Percentiles rank a stretch among this genome's conserved stretches.
phyloP scores from a whole-genome alignment of 495 filamentous ascomycete species.

The Talaromyces ruber region DNA sequence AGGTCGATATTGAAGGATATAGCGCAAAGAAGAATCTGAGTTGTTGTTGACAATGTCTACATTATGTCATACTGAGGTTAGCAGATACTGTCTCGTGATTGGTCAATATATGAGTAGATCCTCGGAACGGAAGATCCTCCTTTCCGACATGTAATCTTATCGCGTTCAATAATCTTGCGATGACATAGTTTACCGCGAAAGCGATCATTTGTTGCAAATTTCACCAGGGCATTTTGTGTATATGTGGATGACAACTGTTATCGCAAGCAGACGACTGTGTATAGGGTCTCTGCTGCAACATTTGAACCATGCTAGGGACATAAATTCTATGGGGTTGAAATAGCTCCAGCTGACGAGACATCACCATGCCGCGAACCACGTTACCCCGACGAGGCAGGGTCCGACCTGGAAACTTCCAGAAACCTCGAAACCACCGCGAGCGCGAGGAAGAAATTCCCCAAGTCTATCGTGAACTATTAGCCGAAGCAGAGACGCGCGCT shows the following conservation, averaged over 20 bases:
- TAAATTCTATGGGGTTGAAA: neutral
- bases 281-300: neutral
- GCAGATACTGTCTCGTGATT: neutral
- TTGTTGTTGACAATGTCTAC: neutral
- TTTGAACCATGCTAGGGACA: neutral
- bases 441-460: slow-evolving; percentile 31
- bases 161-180: neutral
- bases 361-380: neutral
- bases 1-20: neutral
- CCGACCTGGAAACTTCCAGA: slow-evolving; percentile 8
- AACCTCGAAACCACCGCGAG: slow-evolving; percentile 4
- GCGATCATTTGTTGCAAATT: neutral
- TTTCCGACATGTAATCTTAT: neutral
- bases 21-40: neutral
- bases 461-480: slow-evolving; percentile 61
- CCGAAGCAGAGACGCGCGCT: slow-evolving; percentile 46
- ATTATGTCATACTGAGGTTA: slow-evolving; percentile 1
- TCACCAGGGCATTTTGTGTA: neutral
- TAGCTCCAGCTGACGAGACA: neutral
- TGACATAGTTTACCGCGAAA: neutral
- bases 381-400: slow-evolving; percentile 7
- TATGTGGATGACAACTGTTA: neutral
- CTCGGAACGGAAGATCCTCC: neutral
- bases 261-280: neutral
- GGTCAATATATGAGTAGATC: neutral